phyloP scores from a whole-genome alignment of 2,329 filamentous ascomycete species.

The Fusarium incarnatum region DNA sequence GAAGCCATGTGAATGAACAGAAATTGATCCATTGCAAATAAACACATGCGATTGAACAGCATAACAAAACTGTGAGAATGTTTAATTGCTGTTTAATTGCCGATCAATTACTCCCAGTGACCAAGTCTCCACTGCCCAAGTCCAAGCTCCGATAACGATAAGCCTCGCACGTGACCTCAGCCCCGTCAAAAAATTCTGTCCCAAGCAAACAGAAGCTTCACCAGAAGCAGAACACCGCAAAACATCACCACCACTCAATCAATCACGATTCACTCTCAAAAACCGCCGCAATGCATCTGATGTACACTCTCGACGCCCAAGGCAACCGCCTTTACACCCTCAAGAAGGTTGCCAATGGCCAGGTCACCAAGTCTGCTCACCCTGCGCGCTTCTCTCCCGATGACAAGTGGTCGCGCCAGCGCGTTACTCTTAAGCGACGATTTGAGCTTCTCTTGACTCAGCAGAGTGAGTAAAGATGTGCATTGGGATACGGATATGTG shows the following conservation, averaged over 20 bases:
- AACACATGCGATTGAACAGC: too few relatives aligned
- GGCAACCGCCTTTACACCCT: constrained; percentile 96
- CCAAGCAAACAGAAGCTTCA: constrained; percentile 20
- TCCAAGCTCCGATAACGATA: constrained; percentile 31
- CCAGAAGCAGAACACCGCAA: constrained; percentile 8
- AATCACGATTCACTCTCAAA: neutral
- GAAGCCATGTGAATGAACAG: neutral
- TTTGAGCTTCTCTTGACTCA: constrained; percentile 90
- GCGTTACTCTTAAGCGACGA: constrained; percentile 93
- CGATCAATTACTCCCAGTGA: neutral
- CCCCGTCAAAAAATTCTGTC: constrained; percentile 33
- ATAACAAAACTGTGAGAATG: too few relatives aligned
- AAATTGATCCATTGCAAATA: too few relatives aligned
- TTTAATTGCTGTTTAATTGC: neutral
- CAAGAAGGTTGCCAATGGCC: constrained; percentile 85
- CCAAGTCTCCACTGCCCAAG: neutral
- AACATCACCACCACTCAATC: constrained; percentile 1
- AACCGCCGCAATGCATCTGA: constrained; percentile 65
- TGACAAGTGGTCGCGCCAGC: constrained; percentile 98
- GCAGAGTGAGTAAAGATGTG: constrained; percentile 60
- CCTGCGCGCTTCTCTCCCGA: constrained; percentile 97
- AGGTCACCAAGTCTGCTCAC: constrained; percentile 95
- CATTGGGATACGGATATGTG: too few relatives aligned
- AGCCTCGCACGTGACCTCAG: constrained; percentile 40
- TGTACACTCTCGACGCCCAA: constrained; percentile 84